Conservation (phyloP, 805 yeast species). For the Saccharomycopsis malanga region DNA sequence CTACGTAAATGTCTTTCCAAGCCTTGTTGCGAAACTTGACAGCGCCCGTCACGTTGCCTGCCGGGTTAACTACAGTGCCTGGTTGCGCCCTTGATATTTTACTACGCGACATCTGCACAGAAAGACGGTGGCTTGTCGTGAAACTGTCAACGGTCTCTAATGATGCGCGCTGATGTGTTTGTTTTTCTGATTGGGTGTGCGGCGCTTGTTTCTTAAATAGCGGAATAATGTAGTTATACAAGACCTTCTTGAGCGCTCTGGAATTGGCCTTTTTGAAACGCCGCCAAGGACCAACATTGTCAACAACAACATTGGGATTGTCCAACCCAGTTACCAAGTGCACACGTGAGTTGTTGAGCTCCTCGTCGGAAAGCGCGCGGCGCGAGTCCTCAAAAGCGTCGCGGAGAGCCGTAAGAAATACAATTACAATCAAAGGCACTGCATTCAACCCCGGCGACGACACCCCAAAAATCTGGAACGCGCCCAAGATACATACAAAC, state of each 20-base stretch:
- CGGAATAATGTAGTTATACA: slow-evolving; percentile 2
- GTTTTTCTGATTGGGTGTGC: slow-evolving; percentile 24
- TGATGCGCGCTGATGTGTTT: slow-evolving; percentile 12
- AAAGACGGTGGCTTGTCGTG: slow-evolving; percentile 9
- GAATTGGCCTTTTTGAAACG: slow-evolving; percentile 55
- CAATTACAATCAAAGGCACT: slow-evolving; percentile 77
- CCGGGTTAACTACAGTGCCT: slow-evolving; percentile 26
- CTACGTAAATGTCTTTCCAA: slow-evolving; percentile 74
- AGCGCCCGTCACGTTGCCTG: slow-evolving; percentile 27
- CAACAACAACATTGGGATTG: slow-evolving; percentile 52
- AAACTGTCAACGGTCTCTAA: slow-evolving; percentile 7
- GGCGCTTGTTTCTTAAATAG: slow-evolving; percentile 25
- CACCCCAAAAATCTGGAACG: slow-evolving; percentile 67
- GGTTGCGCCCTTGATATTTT: slow-evolving; percentile 24
- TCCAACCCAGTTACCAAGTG: slow-evolving; percentile 46
- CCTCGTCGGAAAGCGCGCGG: slow-evolving; percentile 56
- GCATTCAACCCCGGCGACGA: slow-evolving; percentile 66
- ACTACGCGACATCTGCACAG: slow-evolving; percentile 19
- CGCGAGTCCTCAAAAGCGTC: slow-evolving; percentile 76
- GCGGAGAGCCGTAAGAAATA: slow-evolving; percentile 62
- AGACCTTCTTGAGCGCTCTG: slow-evolving; percentile 23
- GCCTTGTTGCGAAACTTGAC: slow-evolving; percentile 42
- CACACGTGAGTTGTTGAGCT: slow-evolving; percentile 59
- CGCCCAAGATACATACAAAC: slow-evolving; percentile 47
- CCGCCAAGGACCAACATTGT: slow-evolving; percentile 58